Evolutionary conservation across 768 basidiomycete genomes (phyloP).

Genomic region (Leucogyrophana mollusca): DNA sequence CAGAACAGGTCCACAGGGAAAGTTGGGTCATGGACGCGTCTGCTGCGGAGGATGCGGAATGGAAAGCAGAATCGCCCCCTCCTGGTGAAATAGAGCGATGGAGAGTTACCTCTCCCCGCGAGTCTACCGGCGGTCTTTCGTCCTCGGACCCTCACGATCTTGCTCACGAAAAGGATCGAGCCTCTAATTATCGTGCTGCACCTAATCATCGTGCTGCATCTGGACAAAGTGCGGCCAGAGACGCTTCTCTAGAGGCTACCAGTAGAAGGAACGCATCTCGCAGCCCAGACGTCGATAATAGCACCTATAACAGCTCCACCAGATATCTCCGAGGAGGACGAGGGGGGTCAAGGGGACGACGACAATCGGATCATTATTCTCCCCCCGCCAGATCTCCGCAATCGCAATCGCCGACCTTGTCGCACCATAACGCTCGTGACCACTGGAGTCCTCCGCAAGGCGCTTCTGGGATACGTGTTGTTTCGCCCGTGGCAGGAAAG

Average conservation of each 20-base stretch:
- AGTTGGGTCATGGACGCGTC: constrained; percentile 11
- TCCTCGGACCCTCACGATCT: constrained; percentile 8
- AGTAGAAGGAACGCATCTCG: background rate
- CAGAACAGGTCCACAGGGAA: no score
- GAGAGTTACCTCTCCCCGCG: constrained; percentile 5
- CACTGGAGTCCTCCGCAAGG: no score
- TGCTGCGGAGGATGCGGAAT: constrained; percentile 3
- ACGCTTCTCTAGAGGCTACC: constrained; percentile 9
- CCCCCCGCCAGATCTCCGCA: constrained; percentile 4
- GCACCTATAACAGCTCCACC: no score
- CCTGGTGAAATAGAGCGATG: no score
- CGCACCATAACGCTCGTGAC: background rate
- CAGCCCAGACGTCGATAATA: no score
- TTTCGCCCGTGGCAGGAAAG: background rate
- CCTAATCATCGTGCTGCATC: no score
- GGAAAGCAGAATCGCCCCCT: constrained; percentile 3
- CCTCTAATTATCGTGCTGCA: no score
- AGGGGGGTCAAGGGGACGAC: constrained; percentile 4
- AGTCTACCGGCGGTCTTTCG: constrained; percentile 9
- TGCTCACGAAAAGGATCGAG: no score
- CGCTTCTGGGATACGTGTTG: no score
- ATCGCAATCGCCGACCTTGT: background rate
- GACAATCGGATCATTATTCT: constrained; percentile 7
- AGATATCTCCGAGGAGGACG: no score
- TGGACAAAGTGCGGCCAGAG: background rate